A percentile compares a stretch with the other conserved stretches of the same genome.
phyloP scores from a whole-genome alignment of 345 rosid genomes.

The Heritiera littoralis region DNA sequence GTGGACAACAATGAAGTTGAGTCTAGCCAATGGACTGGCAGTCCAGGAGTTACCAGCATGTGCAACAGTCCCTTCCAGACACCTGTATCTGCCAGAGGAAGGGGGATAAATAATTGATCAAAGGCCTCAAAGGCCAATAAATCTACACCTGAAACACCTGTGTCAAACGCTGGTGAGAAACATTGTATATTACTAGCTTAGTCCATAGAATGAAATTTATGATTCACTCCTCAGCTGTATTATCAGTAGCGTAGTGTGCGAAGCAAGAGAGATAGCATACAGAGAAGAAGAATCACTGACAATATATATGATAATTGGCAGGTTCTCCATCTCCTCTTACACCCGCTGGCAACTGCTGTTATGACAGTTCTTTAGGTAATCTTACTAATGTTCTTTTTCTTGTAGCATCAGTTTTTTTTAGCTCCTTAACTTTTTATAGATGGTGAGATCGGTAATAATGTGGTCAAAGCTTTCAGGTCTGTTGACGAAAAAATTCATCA shows the following conservation, averaged over 20 bases:
- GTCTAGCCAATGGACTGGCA: slow-evolving; percentile 41
- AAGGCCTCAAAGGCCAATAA: slow-evolving; percentile 56
- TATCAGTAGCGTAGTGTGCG: background rate
- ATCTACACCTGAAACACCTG: slow-evolving; percentile 67
- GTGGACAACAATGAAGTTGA: slow-evolving; percentile 38
- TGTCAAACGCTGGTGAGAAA: slow-evolving; percentile 61
- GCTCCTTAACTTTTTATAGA: slow-evolving; percentile 11
- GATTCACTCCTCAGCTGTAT: slow-evolving; percentile 5
- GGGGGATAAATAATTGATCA: slow-evolving; percentile 53
- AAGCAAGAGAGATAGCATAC: background rate
- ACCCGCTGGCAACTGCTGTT: slow-evolving; percentile 80
- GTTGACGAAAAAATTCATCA: slow-evolving; percentile 82
- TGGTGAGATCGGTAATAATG: slow-evolving; percentile 14
- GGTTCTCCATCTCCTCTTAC: slow-evolving; percentile 71
- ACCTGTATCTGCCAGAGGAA: slow-evolving; percentile 73
- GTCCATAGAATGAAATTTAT: background rate
- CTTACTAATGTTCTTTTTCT: slow-evolving; percentile 8
- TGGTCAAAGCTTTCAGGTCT: slow-evolving; percentile 55
- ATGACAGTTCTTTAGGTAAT: slow-evolving; percentile 89
- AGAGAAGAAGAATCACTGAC: slow-evolving; percentile 18
- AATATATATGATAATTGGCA: slow-evolving; percentile 40
- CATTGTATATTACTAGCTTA: background rate
- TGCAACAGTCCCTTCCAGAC: slow-evolving; percentile 58
- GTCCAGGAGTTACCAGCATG: slow-evolving; percentile 46
- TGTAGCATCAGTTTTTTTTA: background rate